phyloP scores from a whole-genome alignment of 441 rosid species.

The Omphalea diandra region DNA sequence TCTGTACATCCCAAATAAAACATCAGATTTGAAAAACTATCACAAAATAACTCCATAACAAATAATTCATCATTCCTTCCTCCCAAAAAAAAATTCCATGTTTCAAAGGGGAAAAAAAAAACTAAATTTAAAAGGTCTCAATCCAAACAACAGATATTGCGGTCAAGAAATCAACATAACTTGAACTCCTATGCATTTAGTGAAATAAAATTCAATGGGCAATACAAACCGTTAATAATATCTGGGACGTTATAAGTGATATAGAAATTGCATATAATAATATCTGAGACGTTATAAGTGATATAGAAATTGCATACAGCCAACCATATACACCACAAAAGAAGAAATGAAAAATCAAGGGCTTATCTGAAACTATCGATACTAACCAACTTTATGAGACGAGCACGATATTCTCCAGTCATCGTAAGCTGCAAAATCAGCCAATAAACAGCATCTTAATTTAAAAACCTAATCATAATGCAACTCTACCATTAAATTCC shows the following conservation, averaged over 20 bases:
- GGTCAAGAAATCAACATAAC: not conserved
- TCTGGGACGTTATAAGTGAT: too few species aligned
- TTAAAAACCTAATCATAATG: too few species aligned
- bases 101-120: not conserved
- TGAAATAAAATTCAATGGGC: not conserved
- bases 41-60: not conserved
- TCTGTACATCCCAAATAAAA: not conserved
- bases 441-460: too few species aligned
- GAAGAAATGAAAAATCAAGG: not conserved
- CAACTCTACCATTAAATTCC: too few species aligned
- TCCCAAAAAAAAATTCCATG: not conserved
- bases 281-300: too few species aligned
- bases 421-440: conserved; percentile 71
- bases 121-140: not conserved
- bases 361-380: not conserved
- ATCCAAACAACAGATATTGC: not conserved
- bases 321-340: not conserved
- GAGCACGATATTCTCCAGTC: conserved; percentile 84
- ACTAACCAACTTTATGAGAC: conserved; percentile 92
- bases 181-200: too few species aligned
- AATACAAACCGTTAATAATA: not conserved
- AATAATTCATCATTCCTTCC: too few species aligned
- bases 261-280: too few species aligned
- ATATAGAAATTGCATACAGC: not conserved
- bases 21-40: not conserved